phyloP scores from a whole-genome alignment of 176 grass and related monocot species.

The Secale cereale region DNA sequence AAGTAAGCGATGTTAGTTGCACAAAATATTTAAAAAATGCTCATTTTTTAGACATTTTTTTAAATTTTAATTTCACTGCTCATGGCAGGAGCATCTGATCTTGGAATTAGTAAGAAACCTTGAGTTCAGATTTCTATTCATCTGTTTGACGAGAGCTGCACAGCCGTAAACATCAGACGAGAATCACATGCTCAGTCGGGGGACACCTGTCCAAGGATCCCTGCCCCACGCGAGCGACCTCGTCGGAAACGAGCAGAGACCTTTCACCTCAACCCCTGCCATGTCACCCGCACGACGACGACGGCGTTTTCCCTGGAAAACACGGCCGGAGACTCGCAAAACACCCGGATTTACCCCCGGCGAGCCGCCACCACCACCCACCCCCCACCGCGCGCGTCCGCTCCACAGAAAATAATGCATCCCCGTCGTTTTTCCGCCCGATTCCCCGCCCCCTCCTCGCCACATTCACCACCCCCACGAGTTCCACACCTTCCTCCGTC shows the following conservation, averaged over 20 bases:
- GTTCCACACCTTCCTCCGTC: neutral
- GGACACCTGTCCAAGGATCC: neutral
- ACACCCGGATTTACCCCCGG: neutral
- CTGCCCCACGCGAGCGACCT: neutral
- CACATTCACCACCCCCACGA: slow-evolving; percentile 15
- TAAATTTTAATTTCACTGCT: too few species aligned
- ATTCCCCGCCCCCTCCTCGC: neutral
- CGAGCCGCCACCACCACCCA: slow-evolving; percentile 28
- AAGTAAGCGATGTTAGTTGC: too few species aligned
- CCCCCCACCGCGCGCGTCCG: neutral
- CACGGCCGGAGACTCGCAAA: neutral
- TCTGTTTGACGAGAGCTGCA: neutral
- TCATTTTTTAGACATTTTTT: too few species aligned
- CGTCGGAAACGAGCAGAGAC: neutral
- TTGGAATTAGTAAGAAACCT: too few species aligned
- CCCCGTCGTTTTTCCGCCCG: neutral
- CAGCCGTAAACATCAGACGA: neutral
- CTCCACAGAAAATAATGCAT: slow-evolving; percentile 38
- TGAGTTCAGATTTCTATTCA: neutral
- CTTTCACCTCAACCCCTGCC: neutral
- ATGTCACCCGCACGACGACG: neutral
- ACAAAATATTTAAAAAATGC: too few species aligned
- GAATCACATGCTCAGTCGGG: neutral
- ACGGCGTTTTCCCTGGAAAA: neutral
- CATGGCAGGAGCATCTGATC: too few species aligned